Percentiles rank a stretch among this genome's conserved stretches.
These are phyloP conservation scores for Colletotrichum costaricense DNA, from an alignment of 2,329 filamentous ascomycete genomes.

Conservation along the genomic window DNA sequence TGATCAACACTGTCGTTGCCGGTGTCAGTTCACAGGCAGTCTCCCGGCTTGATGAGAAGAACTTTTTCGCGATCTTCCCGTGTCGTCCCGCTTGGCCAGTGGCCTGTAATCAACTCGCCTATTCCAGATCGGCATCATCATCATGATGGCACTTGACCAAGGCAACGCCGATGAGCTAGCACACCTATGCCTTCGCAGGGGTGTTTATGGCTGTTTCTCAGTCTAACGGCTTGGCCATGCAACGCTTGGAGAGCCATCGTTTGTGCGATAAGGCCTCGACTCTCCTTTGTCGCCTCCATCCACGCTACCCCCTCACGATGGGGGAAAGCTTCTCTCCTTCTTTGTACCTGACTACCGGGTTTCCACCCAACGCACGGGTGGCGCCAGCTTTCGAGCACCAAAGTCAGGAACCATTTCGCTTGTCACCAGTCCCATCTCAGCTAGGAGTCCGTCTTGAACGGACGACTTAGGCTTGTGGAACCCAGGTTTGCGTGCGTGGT, in stretches of 20 bases:
- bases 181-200: constrained; percentile 14
- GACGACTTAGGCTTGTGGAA: constrained; percentile 18
- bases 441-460: constrained; percentile 16
- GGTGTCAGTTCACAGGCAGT: not conserved
- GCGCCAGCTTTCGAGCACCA: constrained; percentile 20
- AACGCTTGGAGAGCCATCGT: constrained; percentile 24
- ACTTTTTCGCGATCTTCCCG: not conserved
- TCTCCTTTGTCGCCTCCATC: constrained; percentile 19
- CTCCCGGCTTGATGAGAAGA: not conserved
- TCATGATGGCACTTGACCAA: not conserved
- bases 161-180: not conserved
- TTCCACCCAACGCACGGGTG: constrained; percentile 29
- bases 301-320: constrained; percentile 30
- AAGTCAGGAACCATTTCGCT: constrained; percentile 22
- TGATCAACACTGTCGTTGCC: not conserved
- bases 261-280: constrained; percentile 24
- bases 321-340: not conserved
- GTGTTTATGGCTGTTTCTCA: constrained; percentile 14
- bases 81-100: not conserved
- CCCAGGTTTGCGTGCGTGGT: constrained; percentile 8
- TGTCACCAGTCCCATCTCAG: constrained; percentile 32
- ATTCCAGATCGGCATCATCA: not conserved
- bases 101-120: not conserved
- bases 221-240: constrained; percentile 33
- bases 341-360: constrained; percentile 27